Evolutionary conservation across 768 basidiomycete genomes (phyloP).

Genomic region (Termitomyces sp.): DNA sequence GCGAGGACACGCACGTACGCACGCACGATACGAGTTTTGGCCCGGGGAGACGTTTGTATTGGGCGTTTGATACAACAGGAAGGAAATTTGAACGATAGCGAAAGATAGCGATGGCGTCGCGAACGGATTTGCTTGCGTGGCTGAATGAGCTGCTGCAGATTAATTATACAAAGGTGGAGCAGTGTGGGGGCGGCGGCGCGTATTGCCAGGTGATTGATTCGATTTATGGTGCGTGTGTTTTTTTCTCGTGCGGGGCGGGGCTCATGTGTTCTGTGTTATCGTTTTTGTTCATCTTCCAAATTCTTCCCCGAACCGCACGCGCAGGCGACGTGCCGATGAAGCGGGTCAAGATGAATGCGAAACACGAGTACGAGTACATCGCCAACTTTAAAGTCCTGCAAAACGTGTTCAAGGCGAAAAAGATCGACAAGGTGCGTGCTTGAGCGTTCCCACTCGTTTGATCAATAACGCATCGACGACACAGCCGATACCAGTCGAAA

Average conservation of each 20-base stretch:
- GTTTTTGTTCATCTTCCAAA: too few relatives aligned
- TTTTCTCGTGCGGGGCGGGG: neutral
- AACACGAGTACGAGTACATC: constrained; percentile 92
- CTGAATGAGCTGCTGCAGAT: constrained; percentile 89
- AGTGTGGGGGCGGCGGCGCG: constrained; percentile 86
- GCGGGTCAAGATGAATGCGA: constrained; percentile 94
- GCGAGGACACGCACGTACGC: too few relatives aligned
- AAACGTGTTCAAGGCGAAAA: constrained; percentile 84
- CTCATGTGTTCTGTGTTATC: too few relatives aligned
- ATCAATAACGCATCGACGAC: too few relatives aligned
- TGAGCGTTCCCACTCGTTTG: too few relatives aligned
- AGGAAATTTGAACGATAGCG: too few relatives aligned
- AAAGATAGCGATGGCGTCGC: constrained; percentile 51
- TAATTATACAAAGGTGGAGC: constrained; percentile 90
- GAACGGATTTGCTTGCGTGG: constrained; percentile 89
- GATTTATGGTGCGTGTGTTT: constrained; percentile 66
- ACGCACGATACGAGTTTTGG: too few relatives aligned
- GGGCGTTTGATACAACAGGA: too few relatives aligned
- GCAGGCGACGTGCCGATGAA: constrained; percentile 86
- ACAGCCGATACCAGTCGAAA: constrained; percentile 94
- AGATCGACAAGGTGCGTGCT: constrained; percentile 92
- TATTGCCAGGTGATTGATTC: constrained; percentile 97
- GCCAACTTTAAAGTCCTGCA: constrained; percentile 97
- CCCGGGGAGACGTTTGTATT: too few relatives aligned
- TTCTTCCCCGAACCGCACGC: too few relatives aligned